Evolutionary conservation across 208 protist species (phyloP).

Genomic region (Trypanosoma mega): DNA sequence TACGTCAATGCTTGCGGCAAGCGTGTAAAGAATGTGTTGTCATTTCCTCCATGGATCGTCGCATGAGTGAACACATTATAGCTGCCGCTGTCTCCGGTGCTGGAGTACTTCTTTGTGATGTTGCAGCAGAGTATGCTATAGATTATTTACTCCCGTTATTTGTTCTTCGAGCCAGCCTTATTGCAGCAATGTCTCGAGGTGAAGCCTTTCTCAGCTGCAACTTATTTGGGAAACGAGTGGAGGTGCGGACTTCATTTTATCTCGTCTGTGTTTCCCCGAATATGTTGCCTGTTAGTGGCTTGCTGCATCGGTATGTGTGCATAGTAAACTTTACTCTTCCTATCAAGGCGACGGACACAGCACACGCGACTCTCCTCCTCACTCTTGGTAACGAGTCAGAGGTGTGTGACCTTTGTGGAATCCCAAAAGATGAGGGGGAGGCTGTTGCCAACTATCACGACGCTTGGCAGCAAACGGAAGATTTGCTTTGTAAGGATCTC

Average conservation of each 20-base stretch:
- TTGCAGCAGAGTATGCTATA: constrained; percentile 27
- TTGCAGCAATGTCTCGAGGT: not conserved
- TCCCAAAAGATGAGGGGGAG: constrained; percentile 27
- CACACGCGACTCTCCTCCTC: constrained; percentile 14
- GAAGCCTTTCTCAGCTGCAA: not conserved
- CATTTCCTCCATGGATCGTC: constrained; percentile 44
- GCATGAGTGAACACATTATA: constrained; percentile 39
- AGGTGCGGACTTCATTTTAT: constrained; percentile 56
- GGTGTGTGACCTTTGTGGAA: constrained; percentile 24
- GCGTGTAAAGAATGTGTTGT: constrained; percentile 53
- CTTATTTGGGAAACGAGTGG: constrained; percentile 41
- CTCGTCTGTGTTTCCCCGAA: constrained; percentile 51
- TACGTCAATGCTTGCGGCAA: constrained; percentile 43
- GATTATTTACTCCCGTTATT: constrained; percentile 32
- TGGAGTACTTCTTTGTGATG: constrained; percentile 75
- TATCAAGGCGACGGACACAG: not conserved
- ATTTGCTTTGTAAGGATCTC: constrained; percentile 39
- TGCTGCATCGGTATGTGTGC: constrained; percentile 2
- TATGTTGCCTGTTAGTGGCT: constrained; percentile 16
- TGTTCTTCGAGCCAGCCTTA: constrained; percentile 19
- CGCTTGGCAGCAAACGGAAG: constrained; percentile 31
- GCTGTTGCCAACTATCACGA: constrained; percentile 33
- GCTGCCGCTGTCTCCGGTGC: constrained; percentile 49
- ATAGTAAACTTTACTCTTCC: constrained; percentile 26
- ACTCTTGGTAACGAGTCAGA: constrained; percentile 3